These are phyloP conservation scores for Omphalotus olearius DNA, from an alignment of 1,284 basidiomycete species.

Conservation along the genomic window DNA sequence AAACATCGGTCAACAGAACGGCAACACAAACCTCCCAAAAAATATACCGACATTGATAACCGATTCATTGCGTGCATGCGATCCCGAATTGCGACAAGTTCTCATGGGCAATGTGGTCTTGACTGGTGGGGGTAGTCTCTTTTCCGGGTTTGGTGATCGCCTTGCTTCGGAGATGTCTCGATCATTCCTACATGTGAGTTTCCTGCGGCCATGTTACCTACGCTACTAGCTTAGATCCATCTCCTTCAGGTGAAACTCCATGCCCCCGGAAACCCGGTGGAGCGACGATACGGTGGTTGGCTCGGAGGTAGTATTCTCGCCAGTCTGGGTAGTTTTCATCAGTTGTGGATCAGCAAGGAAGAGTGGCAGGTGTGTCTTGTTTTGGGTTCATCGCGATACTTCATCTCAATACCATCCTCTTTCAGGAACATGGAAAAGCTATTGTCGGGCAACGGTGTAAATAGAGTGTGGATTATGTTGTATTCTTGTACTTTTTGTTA, in stretches of 20 bases:
- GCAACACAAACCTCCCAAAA: constrained; percentile 65
- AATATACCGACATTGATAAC: constrained; percentile 77
- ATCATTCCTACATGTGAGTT: constrained; percentile 76
- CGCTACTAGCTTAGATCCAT: constrained; percentile 3
- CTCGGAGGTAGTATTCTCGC: constrained; percentile 91
- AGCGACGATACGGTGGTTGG: constrained; percentile 89
- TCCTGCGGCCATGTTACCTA: constrained; percentile 1
- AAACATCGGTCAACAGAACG: constrained; percentile 38
- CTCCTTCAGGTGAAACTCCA: constrained; percentile 73
- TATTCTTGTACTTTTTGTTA: neutral
- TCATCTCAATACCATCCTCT: neutral
- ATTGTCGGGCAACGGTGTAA: constrained; percentile 81
- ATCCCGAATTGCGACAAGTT: constrained; percentile 87
- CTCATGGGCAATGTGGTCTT: constrained; percentile 93
- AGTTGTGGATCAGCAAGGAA: constrained; percentile 89
- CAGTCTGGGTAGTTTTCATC: constrained; percentile 94
- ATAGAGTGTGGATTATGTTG: constrained; percentile 27
- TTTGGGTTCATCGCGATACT: constrained; percentile 1
- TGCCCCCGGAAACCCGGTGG: constrained; percentile 83
- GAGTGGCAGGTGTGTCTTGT: constrained; percentile 74
- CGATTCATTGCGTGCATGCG: constrained; percentile 80
- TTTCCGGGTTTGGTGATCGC: constrained; percentile 85
- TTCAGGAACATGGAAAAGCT: constrained; percentile 70
- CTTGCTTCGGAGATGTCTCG: constrained; percentile 77
- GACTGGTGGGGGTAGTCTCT: constrained; percentile 87